Percentiles rank a stretch among this genome's conserved stretches.
These are phyloP conservation scores for Pichia eremophila DNA, from an alignment of 805 yeast genomes.

Conservation along the genomic window DNA sequence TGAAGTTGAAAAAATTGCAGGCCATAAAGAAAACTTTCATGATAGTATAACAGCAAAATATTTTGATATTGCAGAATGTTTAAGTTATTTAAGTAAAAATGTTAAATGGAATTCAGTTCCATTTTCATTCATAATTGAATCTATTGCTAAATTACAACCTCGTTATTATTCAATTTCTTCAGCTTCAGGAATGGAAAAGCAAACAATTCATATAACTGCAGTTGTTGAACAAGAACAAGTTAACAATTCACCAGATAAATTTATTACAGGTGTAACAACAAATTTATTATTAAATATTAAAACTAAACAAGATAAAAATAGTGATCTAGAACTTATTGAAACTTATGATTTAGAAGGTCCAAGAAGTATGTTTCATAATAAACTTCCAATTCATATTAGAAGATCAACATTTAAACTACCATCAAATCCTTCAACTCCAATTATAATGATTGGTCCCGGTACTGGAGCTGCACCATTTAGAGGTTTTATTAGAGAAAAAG, in stretches of 20 bases:
- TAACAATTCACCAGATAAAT: slow-evolving; percentile 24
- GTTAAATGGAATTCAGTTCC: slow-evolving; percentile 69
- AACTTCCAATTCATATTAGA: slow-evolving; percentile 85
- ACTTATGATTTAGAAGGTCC: slow-evolving; percentile 81
- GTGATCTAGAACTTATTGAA: slow-evolving; percentile 32
- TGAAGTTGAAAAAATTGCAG: slow-evolving; percentile 43
- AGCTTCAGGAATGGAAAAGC: slow-evolving; percentile 68
- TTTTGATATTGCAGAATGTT: slow-evolving; percentile 68
- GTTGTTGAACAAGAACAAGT: slow-evolving; percentile 66
- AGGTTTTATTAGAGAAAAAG: slow-evolving; percentile 86
- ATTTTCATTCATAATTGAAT: slow-evolving; percentile 74
- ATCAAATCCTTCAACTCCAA: slow-evolving; percentile 69
- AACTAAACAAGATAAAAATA: slow-evolving; percentile 41
- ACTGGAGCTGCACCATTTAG: slow-evolving; percentile 98
- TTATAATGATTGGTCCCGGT: slow-evolving; percentile 94
- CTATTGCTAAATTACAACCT: slow-evolving; percentile 74
- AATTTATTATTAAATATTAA: slow-evolving; percentile 73
- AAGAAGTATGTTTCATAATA: slow-evolving; percentile 41
- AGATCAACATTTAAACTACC: slow-evolving; percentile 94
- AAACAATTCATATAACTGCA: slow-evolving; percentile 75
- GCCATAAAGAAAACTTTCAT: slow-evolving; percentile 63
- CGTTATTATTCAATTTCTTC: slow-evolving; percentile 96
- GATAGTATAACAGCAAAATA: slow-evolving; percentile 49
- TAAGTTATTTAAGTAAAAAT: slow-evolving; percentile 53
- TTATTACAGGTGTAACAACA: slow-evolving; percentile 82